Evolutionary conservation across 169 alveolate species (phyloP), one percentile per base, ranked within the genome.

Genomic region (Pseudocohnilembus persalinus): DNA sequence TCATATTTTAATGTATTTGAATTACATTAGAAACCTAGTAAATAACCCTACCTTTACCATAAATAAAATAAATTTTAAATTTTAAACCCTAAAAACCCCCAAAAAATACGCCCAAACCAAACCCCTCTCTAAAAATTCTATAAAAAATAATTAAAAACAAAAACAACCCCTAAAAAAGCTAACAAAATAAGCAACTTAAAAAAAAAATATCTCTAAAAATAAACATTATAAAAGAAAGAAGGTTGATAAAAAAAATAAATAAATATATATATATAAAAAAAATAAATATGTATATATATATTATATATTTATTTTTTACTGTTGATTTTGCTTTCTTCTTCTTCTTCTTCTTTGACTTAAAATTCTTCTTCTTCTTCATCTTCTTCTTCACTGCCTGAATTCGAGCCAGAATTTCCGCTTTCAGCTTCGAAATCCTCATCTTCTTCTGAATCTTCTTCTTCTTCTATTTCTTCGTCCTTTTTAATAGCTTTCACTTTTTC

Each of bases 301-400:
- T 86, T 82, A 79, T 80, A 81, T 49, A 11, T 49, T 49, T 49
- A 20, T 20, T 87, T 85, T 73, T 87, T 88, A 31, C 81, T 87
- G 28, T 87, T 88, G 29, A 65, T 79, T 0, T 72, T 29, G 29
- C 72, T 76, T 79, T 86, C 90, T n/a, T 80, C 87, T n/a, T 86
- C 87, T 74, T 74, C 83, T 80, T 86, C 90, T 64, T 74, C 87
- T 74, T 74, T 72, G 4, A 31, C 72, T 26, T 77, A 26, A 31
- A 31, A 64, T 20, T 77, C 82, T 27, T 77, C 33, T 29, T 33
- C 31, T 77, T 32, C 82, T 65, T 64, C 72, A 33, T 29, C 29
- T 27, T 32, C 33, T 31, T 77, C 82, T 25, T 6, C 82, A 25
- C 33, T n/a, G 0, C 33, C 82, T 1, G 34, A 63, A 1, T 33